Evolutionary conservation across 371 early-diverging fungal genomes (phyloP), one percentile per base, ranked within the genome.

Genomic region (Mycotypha africana): DNA sequence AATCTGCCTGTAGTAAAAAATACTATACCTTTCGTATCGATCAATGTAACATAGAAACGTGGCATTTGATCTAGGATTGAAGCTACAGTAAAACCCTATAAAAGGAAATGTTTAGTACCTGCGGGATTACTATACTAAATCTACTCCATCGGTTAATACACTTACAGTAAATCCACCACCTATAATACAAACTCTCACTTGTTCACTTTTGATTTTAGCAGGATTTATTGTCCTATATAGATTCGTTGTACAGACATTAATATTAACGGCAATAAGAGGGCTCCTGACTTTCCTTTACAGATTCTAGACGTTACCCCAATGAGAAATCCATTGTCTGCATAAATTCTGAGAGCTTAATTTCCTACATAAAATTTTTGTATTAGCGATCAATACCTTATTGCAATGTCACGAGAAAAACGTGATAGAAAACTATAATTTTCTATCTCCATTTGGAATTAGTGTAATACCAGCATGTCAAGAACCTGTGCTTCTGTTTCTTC

Each of bases 121-220:
- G n/a, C n/a, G n/a, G n/a, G n/a, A n/a, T n/a, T n/a, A n/a, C n/a
- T n/a, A n/a, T n/a, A n/a, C n/a, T n/a, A n/a, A n/a, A n/a, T n/a
- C n/a, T n/a, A n/a, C n/a, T n/a, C n/a, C n/a, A n/a, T n/a, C n/a
- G n/a, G n/a, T n/a, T n/a, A n/a, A n/a, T 37, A 12, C 22, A 28
- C 45, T 39, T 67, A 67, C 67, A 20, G 67, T 67, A 34, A 67
- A 67, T 26, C 67, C 67, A 38, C 67, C 67, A 22, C 67, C 67
- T 32, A 67, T 39, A 40, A 67, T 55, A 3, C 49, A 57, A 16
- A 67, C 60, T 6, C 54, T 39, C 24, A 59, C 53, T 40, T 62
- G 62, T 14, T 56, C 38, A 3, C 51, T 44, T 36, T 47, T 35
- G 23, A 49, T 46, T 2, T 33, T 21, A 19, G 47, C 40, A 15